Percentiles rank a stretch among this genome's conserved stretches.
Conservation (phyloP, 2,329 filamentous ascomycete species). For the Pyrenochaeta sp. region DNA sequence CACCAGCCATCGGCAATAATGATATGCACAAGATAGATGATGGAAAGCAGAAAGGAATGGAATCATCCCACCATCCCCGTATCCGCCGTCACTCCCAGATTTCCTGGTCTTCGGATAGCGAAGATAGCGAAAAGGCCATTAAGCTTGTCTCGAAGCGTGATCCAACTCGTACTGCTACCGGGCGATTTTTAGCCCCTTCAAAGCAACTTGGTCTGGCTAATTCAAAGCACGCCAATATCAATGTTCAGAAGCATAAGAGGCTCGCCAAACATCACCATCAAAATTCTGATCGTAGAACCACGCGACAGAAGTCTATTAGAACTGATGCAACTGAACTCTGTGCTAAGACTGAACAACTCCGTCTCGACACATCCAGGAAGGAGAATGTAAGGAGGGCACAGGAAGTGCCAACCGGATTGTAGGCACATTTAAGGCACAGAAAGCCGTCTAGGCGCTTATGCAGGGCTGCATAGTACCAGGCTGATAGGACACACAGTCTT, state of each 20-base stretch:
- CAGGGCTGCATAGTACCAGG: too few relatives aligned
- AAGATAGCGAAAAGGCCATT: background rate
- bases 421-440: background rate
- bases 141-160: conserved; percentile 1
- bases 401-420: too few relatives aligned
- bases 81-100: conserved; percentile 16
- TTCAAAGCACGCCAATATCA: conserved; percentile 6
- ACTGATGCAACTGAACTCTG: background rate
- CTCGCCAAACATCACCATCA: background rate
- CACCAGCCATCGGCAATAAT: background rate
- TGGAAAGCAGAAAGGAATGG: background rate
- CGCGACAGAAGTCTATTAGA: background rate
- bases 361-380: background rate
- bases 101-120: conserved; percentile 12
- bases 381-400: background rate
- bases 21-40: background rate
- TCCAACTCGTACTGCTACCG: background rate
- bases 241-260: background rate
- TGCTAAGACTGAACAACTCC: background rate
- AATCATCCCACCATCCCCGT: background rate
- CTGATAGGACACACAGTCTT: too few relatives aligned
- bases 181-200: background rate
- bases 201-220: conserved; percentile 10
- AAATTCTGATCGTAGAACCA: background rate
- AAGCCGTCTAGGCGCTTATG: background rate